Base-by-base conservation (phyloP, 202 grass and related monocot genomes). In the Schoenoplectus triqueter region DNA sequence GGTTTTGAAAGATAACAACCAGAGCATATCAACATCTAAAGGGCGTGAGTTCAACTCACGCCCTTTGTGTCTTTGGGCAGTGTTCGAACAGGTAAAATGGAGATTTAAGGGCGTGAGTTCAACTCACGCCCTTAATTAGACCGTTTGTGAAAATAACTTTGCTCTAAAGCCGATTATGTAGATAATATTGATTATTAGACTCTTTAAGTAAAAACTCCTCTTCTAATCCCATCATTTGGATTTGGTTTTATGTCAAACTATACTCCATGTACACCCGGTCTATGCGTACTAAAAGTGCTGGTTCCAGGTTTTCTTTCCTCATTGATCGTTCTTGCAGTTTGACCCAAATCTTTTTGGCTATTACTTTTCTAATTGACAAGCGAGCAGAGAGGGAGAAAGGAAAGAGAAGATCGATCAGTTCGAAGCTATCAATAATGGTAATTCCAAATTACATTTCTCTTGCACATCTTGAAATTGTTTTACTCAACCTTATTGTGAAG, bases 341-440 rank as follows among this genome's bases (percentile, higher is more conserved):
- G 64, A 83, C 81, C 57, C 79, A 51, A 69, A 56, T 54, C 19
- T 57, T 83, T 83, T 70, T 6, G 18, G 56, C 50, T 70, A 55
- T 51, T 57, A 83, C 44, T 68, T 83, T 70, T 83, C 46, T 41
- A 6, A 45, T 60, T 64, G 46, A 69, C 48, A 52, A 82, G 63
- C 17, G 20, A 70, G 49, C 17, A 31, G n/a, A 68, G 76, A 44
- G 14, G 14, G 40, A 80, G 77, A 57, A 61, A 51, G 42, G 19
- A 5, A 40, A 67, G 80, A 56, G 46, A n/a, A 67, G 80, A 41
- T 66, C 64, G 64, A 71, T 59, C 81, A 57, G 17, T 83, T 18
- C 80, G 18, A 69, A 44, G 64, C 81, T 40, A 55, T 11, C 21
- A 19, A 83, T 41, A 83, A 68, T 83, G 81, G 81, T 83, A 70